Base-by-base conservation (phyloP, 75 land plant species). In the Selaginella tamariscina region DNA sequence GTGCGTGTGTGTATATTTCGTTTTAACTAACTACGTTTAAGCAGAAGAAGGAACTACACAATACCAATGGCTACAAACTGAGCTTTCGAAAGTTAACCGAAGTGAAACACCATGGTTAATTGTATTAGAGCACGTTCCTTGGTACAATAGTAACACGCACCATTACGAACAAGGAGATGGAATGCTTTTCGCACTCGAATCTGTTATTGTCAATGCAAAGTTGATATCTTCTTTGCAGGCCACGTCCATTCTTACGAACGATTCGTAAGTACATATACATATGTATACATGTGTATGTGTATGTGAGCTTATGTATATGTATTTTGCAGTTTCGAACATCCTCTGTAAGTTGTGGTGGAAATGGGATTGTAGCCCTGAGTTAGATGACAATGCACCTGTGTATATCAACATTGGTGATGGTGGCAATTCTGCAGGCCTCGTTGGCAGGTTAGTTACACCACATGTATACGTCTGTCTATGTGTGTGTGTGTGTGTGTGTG, bases 191-290 rank as follows among this genome's bases (percentile, higher is more conserved):
- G 30, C 13, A 2, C 18, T 69, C 26, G 71, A 69, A 30, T 22
- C 13, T 27, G 22, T 55, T n/a, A 15, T 56, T 27, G 66, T 55
- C 2, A 27, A 69, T 62, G 28, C 28, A 66, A 69, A 15, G 66
- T 29, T 13, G 71, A 69, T 56, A 31, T 56, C 2, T 62, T 69
- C 8, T 69, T 69, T 44, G 27, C 69, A 8, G 69, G 69, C 20
- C 69, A 68, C 31, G 69, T 68, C 63, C 69, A 68, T 68, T 24
- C 71, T 5, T 69, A 69, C 27, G 71, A 69, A 22, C 71, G 71
- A 31, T n/a, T 22, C 22, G 69, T 67, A 24, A 5, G 56, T 32
- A 39, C 5, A 39, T 39, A 15, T n/a, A n/a, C n/a, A n/a, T n/a
- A n/a, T n/a, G n/a, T n/a, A n/a, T n/a, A n/a, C n/a, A n/a, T n/a